Base-by-base conservation (phyloP, 192 early-diverging fungal genomes). In the Coemansia sp. region DNA sequence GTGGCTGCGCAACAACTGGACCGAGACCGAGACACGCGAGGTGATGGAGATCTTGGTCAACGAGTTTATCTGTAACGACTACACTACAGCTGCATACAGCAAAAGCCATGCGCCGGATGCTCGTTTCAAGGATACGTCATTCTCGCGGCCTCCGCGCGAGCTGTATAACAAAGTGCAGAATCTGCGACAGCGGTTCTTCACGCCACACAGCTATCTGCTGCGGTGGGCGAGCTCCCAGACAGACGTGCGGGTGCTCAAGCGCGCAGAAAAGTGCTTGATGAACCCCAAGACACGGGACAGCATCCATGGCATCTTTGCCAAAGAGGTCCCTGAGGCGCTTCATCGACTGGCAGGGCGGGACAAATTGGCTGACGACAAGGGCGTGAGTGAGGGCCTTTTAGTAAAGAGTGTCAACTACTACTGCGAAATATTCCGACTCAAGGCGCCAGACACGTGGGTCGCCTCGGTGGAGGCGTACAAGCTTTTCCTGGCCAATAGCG, bases 101-200 rank as follows among this genome's bases (percentile, higher is more conserved):
- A 78, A 78, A 22, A 72, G 61, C 57, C 68, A 67, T 35, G 66
- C 65, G 20, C 65, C 69, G 1, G 75, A 78, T 32, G 59, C 65
- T 3, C 69, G 75, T 11, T 78, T 78, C 45, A 39, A 62, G 7
- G 22, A 35, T 2, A 45, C 71, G 13, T 61, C 69, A 16, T 78
- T 78, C 39, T 53, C 27, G 11, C 55, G 69, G 39, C 65, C 69
- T n/a, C 49, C 65, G 32, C 65, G 69, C 48, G 75, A 78, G 62
- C 68, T 78, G 47, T 78, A 78, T 69, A 78, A 78, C 65, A 78
- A 78, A 50, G 75, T 78, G 18, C 75, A 78, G 58, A 78, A 78
- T 41, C 48, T 78, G 37, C 66, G 75, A 5, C 75, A 78, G 64
- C 56, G 75, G 5, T 78, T 78, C 63, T 78, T 78, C 29, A 78